Evolutionary conservation across 2,329 filamentous ascomycete species (phyloP).

Genomic region (Colletotrichum paranaense): DNA sequence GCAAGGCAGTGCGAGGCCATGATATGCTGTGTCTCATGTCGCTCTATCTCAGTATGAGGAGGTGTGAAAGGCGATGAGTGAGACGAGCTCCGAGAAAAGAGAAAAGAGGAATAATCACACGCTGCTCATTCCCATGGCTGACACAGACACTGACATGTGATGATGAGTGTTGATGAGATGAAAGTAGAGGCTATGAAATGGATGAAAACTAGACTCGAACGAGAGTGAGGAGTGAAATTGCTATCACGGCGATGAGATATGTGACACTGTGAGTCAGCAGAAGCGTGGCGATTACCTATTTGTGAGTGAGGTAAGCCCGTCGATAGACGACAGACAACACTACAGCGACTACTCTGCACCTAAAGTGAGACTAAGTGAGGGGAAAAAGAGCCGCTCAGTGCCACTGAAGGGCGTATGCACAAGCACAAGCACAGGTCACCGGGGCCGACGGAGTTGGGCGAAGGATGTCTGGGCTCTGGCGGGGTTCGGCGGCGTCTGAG

Average conservation of each 20-base stretch:
- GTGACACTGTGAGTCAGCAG: slow-evolving; percentile 29
- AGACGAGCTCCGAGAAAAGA: background rate
- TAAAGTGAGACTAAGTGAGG: background rate
- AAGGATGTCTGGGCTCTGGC: background rate
- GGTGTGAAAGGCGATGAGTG: background rate
- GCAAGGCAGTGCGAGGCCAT: slow-evolving; percentile 8
- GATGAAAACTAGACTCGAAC: background rate
- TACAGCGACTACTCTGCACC: background rate
- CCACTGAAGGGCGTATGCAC: slow-evolving; percentile 15
- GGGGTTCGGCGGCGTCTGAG: background rate
- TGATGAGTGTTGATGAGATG: background rate
- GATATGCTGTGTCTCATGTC: slow-evolving; percentile 25
- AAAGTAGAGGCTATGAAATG: background rate
- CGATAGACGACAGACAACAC: background rate
- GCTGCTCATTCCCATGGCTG: slow-evolving; percentile 6
- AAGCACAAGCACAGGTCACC: slow-evolving; percentile 20
- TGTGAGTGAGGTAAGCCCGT: background rate
- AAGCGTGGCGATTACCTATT: slow-evolving; percentile 29
- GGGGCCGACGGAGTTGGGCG: slow-evolving; percentile 13
- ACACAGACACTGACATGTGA: background rate
- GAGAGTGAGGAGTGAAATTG: slow-evolving; percentile 8
- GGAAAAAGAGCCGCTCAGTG: background rate
- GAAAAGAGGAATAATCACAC: background rate
- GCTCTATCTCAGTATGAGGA: background rate
- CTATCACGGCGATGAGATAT: slow-evolving; percentile 17